Conservation (phyloP, 2,329 filamentous ascomycete species). For the Aureobasidium sp. region DNA sequence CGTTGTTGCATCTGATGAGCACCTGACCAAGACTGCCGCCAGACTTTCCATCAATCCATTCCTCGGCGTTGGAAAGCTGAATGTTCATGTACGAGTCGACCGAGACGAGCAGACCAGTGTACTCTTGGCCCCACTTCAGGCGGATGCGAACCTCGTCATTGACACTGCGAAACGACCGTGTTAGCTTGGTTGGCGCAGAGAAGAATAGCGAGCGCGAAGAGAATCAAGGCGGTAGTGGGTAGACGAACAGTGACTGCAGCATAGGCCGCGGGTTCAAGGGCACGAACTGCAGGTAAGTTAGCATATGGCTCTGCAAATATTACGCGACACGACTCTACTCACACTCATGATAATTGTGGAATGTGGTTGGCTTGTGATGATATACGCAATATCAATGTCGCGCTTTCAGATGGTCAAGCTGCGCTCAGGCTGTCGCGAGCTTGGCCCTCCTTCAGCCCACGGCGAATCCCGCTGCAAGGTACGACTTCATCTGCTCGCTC, state of each 20-base stretch:
- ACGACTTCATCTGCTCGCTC: background rate
- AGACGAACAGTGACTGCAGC: conserved; percentile 77
- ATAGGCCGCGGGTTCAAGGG: conserved; percentile 95
- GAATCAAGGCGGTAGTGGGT: background rate
- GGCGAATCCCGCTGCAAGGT: background rate
- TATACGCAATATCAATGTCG: conserved; percentile 2
- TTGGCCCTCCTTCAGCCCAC: background rate
- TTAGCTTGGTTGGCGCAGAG: background rate
- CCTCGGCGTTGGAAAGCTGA: conserved; percentile 81
- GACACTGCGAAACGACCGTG: conserved; percentile 46
- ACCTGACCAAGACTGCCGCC: conserved; percentile 83
- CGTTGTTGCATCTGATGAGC: conserved; percentile 91
- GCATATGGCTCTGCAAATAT: background rate
- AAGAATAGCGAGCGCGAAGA: background rate
- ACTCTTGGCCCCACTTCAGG: conserved; percentile 97
- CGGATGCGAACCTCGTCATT: conserved; percentile 85
- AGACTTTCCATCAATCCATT: conserved; percentile 82
- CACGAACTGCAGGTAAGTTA: conserved; percentile 49
- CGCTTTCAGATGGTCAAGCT: background rate
- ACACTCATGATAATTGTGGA: conserved; percentile 1
- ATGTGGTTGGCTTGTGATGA: background rate
- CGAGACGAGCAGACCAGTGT: conserved; percentile 85
- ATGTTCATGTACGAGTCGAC: conserved; percentile 99
- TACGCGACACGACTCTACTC: background rate
- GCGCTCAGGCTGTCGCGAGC: background rate